Evolutionary conservation across 495 filamentous ascomycete species (phyloP).

Genomic region (Neurospora sp.): DNA sequence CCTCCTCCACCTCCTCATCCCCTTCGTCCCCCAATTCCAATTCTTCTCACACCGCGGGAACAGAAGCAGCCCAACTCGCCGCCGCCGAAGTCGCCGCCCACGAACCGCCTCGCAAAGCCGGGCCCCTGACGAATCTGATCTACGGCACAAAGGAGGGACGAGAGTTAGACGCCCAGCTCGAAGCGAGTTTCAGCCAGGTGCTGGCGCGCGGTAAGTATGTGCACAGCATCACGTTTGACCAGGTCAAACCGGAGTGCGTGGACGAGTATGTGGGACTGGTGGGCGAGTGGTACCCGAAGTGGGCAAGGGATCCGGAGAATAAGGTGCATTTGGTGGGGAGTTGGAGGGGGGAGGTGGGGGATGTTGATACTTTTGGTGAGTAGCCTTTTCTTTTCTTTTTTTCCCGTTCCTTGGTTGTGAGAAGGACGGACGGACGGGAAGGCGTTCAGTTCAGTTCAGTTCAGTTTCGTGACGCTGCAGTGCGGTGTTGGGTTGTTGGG

Average conservation of each 20-base stretch:
- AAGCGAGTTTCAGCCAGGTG: slow-evolving; percentile 87
- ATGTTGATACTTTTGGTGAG: slow-evolving; percentile 93
- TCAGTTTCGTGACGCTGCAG: too few species aligned
- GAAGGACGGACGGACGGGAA: too few species aligned
- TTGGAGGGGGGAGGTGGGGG: slow-evolving; percentile 97
- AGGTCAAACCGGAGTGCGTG: slow-evolving; percentile 89
- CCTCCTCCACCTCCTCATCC: slow-evolving; percentile 34
- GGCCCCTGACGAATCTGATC: slow-evolving; percentile 60
- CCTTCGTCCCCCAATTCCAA: slow-evolving; percentile 27
- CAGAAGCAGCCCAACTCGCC: slow-evolving; percentile 33
- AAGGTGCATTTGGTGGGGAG: slow-evolving; percentile 94
- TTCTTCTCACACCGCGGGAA: slow-evolving; percentile 24
- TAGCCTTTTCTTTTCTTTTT: neutral
- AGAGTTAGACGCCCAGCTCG: slow-evolving; percentile 86
- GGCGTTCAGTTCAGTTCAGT: too few species aligned
- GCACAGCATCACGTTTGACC: slow-evolving; percentile 93
- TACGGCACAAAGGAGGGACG: slow-evolving; percentile 94
- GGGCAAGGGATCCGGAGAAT: slow-evolving; percentile 72
- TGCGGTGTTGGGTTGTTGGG: too few species aligned
- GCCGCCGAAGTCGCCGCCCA: slow-evolving; percentile 30
- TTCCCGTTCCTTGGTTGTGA: too few species aligned
- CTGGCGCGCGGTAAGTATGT: slow-evolving; percentile 96
- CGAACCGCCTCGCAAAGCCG: slow-evolving; percentile 36
- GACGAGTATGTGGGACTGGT: slow-evolving; percentile 90
- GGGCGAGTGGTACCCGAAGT: slow-evolving; percentile 83